phyloP scores from a whole-genome alignment of 2,329 filamentous ascomycete species.

The Zopfia rhizophila region DNA sequence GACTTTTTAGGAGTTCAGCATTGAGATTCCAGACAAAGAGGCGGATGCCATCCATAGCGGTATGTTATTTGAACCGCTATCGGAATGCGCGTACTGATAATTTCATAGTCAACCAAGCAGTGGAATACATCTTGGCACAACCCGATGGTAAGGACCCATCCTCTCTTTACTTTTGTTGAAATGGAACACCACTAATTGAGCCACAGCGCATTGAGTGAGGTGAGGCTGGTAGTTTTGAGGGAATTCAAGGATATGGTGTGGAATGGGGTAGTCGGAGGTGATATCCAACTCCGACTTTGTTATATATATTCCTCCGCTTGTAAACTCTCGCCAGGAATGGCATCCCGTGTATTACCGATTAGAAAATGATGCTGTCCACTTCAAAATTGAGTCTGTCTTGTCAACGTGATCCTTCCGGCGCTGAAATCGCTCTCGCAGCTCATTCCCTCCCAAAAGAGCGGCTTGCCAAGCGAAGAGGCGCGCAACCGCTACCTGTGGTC shows the following conservation, averaged over 20 bases:
- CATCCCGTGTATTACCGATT: constrained; percentile 46
- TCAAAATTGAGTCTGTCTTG: constrained; percentile 20
- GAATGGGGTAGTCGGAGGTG: constrained; percentile 40
- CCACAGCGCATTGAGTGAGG: constrained; percentile 46
- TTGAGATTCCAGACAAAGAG: constrained; percentile 98
- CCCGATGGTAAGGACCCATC: constrained; percentile 76
- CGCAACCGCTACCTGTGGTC: constrained; percentile 10
- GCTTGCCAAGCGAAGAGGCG: constrained; percentile 25
- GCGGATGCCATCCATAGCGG: constrained; percentile 93
- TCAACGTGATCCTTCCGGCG: constrained; percentile 7
- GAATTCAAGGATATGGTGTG: constrained; percentile 37
- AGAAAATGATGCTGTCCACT: constrained; percentile 47
- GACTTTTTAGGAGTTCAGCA: constrained; percentile 75
- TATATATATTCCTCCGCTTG: constrained; percentile 49
- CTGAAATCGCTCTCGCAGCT: too few relatives aligned
- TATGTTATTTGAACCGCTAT: constrained; percentile 61
- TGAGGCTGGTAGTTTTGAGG: constrained; percentile 26
- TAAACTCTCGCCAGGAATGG: constrained; percentile 50
- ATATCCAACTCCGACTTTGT: constrained; percentile 43
- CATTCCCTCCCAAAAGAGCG: constrained; percentile 22
- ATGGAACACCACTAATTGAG: constrained; percentile 32
- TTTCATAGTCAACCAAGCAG: constrained; percentile 84
- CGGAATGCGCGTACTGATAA: constrained; percentile 40
- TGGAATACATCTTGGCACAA: constrained; percentile 92
- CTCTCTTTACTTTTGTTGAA: neutral